Percentiles rank a stretch among this genome's conserved stretches.
Conservation (phyloP, 1,284 basidiomycete genomes). For the Rhodotorula sp. region DNA sequence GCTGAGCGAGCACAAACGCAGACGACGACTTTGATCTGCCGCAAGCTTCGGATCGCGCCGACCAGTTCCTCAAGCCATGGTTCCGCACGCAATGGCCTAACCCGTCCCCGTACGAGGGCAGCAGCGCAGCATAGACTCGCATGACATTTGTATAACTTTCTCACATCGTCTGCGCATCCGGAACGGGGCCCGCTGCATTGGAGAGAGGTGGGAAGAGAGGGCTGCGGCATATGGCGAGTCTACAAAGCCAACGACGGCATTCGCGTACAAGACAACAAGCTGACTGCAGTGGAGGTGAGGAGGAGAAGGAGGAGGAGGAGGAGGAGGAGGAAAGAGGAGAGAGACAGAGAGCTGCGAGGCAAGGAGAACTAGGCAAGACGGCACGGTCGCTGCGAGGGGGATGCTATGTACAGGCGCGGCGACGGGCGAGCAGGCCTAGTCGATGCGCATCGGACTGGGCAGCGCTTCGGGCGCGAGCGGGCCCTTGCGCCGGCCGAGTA, state of each 20-base stretch:
- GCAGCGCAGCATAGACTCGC: no score
- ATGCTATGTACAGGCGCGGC: neutral
- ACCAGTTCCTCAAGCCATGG: neutral
- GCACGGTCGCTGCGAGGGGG: neutral
- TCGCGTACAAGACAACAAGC: constrained; percentile 1
- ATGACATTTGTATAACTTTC: no score
- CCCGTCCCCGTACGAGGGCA: neutral
- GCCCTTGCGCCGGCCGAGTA: constrained; percentile 62
- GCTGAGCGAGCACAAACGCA: neutral
- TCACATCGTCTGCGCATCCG: no score
- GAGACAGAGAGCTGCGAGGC: neutral
- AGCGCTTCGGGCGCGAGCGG: constrained; percentile 3
- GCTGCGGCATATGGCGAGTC: neutral
- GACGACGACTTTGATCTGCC: constrained; percentile 8
- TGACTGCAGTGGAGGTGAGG: neutral
- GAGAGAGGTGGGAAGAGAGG: neutral
- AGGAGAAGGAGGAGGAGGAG: neutral
- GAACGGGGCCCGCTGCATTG: no score
- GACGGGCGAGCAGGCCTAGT: neutral
- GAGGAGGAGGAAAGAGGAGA: neutral
- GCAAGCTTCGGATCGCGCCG: neutral
- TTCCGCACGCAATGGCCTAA: constrained; percentile 3
- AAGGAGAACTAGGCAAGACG: neutral
- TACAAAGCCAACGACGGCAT: neutral
- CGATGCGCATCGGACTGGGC: constrained; percentile 28